Evolutionary conservation across 2,329 filamentous ascomycete species (phyloP), one percentile per base, ranked within the genome.

Genomic region (Magnaporthales sp.): DNA sequence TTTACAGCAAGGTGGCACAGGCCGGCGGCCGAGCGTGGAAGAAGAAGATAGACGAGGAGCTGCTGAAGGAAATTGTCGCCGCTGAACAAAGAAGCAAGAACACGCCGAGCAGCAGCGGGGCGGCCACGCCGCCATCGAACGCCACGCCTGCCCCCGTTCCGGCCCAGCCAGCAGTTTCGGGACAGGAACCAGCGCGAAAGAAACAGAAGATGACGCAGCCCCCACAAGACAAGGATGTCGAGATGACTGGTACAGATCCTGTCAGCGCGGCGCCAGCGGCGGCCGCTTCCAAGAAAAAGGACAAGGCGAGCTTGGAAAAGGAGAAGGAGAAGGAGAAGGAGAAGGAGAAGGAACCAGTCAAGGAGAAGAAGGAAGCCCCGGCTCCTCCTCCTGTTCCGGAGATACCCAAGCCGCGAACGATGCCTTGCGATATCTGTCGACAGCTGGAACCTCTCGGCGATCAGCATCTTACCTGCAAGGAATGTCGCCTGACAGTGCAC

Each of bases 401-500:
- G 70, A 85, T 91, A 63, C 93, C 94, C 0, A 92, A 91, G 73
- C 88, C 92, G 66, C 90, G 88, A 72, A 83, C 85, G 8, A 81
- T 97, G 67, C 92, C 94, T 2, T 99, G 95, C 75, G 91, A 91
- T 13, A 85, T 99, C 62, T 99, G 95, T 79, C 83, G 85, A 68
- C 85, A 90, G 72, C 79, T 91, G 74, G 91, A 93, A 64, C 87
- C 89, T 1, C 81, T 84, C 32, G 89, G 87, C 13, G 89, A 93
- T 65, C 84, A 91, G 70, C 86, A 92, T 72, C 76, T 96, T 19
- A 87, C 89, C 56, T 99, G 95, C 76, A 86, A 87, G 63, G 92
- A 97, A 73, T 99, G 95, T 76, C 90, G 92, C 66, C 80, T 99
- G 77, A 93, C 93, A 3, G 94, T 98, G 27, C 95, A 99, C 77